Evolutionary conservation across 495 filamentous ascomycete genomes (phyloP), one percentile per base, ranked within the genome.

Genomic region (Massariosphaeria phaeospora): DNA sequence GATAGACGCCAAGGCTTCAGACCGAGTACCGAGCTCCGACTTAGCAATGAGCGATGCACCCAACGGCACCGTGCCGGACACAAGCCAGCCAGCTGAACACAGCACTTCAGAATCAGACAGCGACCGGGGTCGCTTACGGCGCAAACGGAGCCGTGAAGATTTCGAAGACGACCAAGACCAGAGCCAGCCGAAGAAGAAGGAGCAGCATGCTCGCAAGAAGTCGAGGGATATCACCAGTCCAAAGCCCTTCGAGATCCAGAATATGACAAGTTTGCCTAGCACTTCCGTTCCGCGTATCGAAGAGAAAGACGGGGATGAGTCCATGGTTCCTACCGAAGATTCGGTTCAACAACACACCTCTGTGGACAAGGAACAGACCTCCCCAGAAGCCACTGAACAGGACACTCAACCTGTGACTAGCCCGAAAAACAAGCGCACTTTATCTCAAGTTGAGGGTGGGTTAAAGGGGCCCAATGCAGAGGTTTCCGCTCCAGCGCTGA

Each of bases 61-160:
- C n/a, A 55, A 67, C 36, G 52, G 55, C 47, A 30, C 46, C 23
- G 9, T 11, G 29, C 8, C 15, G 10, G 33, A 33, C 34, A 40
- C 36, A 2, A 31, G 34, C 20, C 33, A 40, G 26, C 9, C 30
- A 41, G 42, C 21, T 44, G 38, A 54, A 29, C 45, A 54, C 38
- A 44, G 48, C 44, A 25, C 54, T 4, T 55, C 60, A 11, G 54
- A 49, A 2, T 63, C 60, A 13, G 60, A 63, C 11, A 53, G 33
- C 17, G 57, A 64, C 10, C 44, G 73, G 31, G 75, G 76, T 11
- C 67, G 79, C 26, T 49, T 73, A 17, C 58, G 68, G 31, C 68
- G 67, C 36, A 85, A 85, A 68, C 69, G 81, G 45, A 84, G 80
- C 17, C 75, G 76, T 43, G 78, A 77, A 29, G 46, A 52, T 18